Evolutionary conservation across 2,329 filamentous ascomycete genomes (phyloP), one percentile per base, ranked within the genome.

Genomic region (Penicillium sp.): DNA sequence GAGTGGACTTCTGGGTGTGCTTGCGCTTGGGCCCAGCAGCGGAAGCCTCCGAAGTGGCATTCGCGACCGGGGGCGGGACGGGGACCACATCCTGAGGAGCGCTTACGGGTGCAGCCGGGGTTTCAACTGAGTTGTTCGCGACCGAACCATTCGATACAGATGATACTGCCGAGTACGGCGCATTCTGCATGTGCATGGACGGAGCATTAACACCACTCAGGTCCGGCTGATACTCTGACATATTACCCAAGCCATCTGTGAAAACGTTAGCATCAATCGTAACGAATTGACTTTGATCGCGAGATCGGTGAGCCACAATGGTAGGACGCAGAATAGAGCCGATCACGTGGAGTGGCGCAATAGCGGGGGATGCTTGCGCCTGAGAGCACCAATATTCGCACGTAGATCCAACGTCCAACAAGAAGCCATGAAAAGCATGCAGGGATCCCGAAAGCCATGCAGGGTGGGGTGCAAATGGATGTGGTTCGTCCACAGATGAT

Each of bases 321-420:
- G 41, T 34, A 30, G 34, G 28, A 22, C 16, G 16, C 6, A 9
- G 4, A n/a, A 15, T 12, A 27, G 12, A 13, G 30, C 35, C 9
- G 28, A 30, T 64, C 60, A 64, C 60, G 60, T 63, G 60, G 33
- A 45, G 59, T 63, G 50, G 54, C 57, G 58, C 51, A 50, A 64
- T 60, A 52, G 32, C 35, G 44, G 48, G 42, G 43, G 35, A 32
- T 8, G 25, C 32, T 57, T 50, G 50, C 59, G 52, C 37, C 38
- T 44, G 37, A 41, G 41, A 44, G 37, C 36, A 16, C 40, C 44
- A 48, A 42, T 41, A 43, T 45, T 42, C 28, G 32, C 26, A 8
- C 23, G 27, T 17, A 31, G 36, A 41, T 37, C 9, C 32, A 28
- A n/a, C 27, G 33, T 25, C 32, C 26, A 35, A n/a, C 16, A 20